phyloP scores from a whole-genome alignment of 306 rosid species.

The Pterocarpus santalinus region DNA sequence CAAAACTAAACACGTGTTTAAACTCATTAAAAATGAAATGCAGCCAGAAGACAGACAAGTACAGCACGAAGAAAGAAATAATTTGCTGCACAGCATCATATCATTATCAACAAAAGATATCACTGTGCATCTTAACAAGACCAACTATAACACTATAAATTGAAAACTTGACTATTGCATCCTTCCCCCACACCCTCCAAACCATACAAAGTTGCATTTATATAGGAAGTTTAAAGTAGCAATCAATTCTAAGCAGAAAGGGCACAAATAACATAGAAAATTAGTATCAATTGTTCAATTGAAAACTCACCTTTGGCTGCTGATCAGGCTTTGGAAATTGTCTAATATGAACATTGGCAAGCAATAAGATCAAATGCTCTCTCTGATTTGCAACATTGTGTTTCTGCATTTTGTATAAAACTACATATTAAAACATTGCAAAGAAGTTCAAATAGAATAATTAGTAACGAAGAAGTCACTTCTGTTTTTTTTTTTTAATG shows the following conservation, averaged over 20 bases:
- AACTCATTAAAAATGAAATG: slow-evolving; percentile 13
- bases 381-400: slow-evolving; percentile 97
- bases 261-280: neutral
- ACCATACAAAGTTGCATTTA: neutral
- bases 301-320: slow-evolving; percentile 87
- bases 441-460: slow-evolving; percentile 12
- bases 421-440: slow-evolving; percentile 35
- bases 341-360: slow-evolving; percentile 96
- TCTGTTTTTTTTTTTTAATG: neutral
- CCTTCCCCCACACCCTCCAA: slow-evolving; percentile 19
- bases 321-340: slow-evolving; percentile 98
- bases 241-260: slow-evolving; percentile 1
- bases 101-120: slow-evolving; percentile 6
- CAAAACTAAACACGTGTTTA: too few relatives aligned
- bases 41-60: slow-evolving; percentile 8
- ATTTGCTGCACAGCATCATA: slow-evolving; percentile 16
- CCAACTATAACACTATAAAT: slow-evolving; percentile 9
- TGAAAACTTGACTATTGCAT: neutral
- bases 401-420: slow-evolving; percentile 65
- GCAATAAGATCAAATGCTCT: slow-evolving; percentile 91
- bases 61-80: slow-evolving; percentile 32
- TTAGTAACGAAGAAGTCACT: neutral
- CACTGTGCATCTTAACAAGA: neutral
- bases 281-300: slow-evolving; percentile 9
- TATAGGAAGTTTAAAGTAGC: neutral